phyloP scores from a whole-genome alignment of 331 rosid genomes.

The Telfairia occidentalis region DNA sequence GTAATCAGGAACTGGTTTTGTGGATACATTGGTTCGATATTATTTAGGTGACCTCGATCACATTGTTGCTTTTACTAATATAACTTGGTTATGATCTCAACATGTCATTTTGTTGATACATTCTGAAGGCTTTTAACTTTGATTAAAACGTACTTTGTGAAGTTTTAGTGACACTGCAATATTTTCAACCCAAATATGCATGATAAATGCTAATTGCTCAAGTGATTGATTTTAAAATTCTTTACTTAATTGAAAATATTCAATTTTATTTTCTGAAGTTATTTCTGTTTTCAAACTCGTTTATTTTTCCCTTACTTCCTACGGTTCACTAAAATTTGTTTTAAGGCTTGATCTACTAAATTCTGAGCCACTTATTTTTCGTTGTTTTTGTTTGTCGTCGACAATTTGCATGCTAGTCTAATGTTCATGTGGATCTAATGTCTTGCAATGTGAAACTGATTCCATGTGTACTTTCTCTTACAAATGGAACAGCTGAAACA shows the following conservation, averaged over 20 bases:
- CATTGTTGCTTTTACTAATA: neutral
- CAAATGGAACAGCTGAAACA: slow-evolving; percentile 91
- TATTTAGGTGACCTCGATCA: neutral
- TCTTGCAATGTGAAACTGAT: slow-evolving; percentile 16
- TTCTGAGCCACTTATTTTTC: neutral
- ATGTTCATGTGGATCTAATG: slow-evolving; percentile 14
- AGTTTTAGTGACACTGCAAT: neutral
- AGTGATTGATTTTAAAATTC: neutral
- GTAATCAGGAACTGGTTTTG: neutral
- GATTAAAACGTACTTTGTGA: neutral
- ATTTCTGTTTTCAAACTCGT: neutral
- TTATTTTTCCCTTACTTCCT: neutral
- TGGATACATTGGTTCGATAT: neutral
- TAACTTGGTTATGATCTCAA: neutral
- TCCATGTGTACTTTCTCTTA: slow-evolving; percentile 8
- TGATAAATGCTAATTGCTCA: neutral
- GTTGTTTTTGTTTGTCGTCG: neutral
- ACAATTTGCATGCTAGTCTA: neutral
- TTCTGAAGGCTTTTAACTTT: neutral
- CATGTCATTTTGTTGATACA: neutral
- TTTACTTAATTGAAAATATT: neutral
- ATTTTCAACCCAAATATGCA: neutral
- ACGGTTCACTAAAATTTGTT: neutral
- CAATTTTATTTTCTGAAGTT: neutral
- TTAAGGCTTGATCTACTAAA: neutral